Base-by-base conservation (phyloP, 352 stramenopile species). In the Globisporangium radiosum region DNA sequence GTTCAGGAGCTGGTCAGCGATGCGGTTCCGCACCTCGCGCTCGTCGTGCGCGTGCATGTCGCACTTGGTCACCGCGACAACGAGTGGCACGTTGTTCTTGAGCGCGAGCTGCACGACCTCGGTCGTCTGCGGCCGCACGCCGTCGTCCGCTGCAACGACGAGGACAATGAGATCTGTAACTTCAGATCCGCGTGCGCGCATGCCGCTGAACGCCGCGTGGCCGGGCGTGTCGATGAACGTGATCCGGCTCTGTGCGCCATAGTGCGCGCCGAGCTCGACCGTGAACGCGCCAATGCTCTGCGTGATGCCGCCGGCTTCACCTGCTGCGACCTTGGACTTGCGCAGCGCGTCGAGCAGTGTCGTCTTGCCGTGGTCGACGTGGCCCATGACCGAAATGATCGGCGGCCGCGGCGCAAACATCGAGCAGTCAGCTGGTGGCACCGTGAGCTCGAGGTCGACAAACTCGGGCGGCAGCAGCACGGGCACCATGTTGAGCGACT, bases 281-380 rank as follows among this genome's bases (percentile, higher is more conserved):
- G 97, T 97, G 69, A 99, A 99, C 6, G 96, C 95, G 57, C 87
- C 90, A 63, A 99, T 99, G 52, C 85, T 84, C 80, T 99, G 98
- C 14, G 98, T 99, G 70, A 99, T 99, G 59, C 97, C 97, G n/a
- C 97, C 97, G 4, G 94, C 89, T 70, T 99, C 98, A 13, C 85
- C 86, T 3, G 81, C 82, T 1, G 95, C 98, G 14, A 99, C 94
- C 52, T 90, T 92, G 6, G 83, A 88, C 57, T 83, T 97, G 79
- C 78, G 87, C 56, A 90, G 85, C 13, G 87, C 81, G 66, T 99
- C 98, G 2, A 99, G 81, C 40, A 99, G 75, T 25, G 96, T 99
- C 4, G 98, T 99, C 75, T 99, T 99, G 63, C 98, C 98, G 75
- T 99, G 98, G 73, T 99, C 98, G 40, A 99, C 98, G 70, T 99